Evolutionary conservation across 352 stramenopile species (phyloP).

Genomic region (Pythium aphanidermatum): DNA sequence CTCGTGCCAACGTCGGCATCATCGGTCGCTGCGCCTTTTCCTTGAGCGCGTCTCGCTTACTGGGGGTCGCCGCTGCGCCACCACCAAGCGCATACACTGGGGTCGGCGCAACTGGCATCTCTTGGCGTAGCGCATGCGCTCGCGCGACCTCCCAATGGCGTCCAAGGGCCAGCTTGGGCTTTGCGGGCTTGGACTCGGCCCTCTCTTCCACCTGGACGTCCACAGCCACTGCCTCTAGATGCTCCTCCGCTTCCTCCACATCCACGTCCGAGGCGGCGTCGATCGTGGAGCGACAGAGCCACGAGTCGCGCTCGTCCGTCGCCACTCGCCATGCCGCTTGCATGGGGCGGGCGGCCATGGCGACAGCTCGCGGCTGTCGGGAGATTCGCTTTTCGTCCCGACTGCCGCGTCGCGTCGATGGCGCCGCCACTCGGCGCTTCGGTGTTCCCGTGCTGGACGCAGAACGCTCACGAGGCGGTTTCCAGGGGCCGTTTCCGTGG

Average conservation of each 20-base stretch:
- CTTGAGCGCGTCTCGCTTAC: not conserved
- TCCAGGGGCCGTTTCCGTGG: too few relatives aligned
- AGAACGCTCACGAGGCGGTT: too few relatives aligned
- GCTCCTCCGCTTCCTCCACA: slow-evolving; percentile 22
- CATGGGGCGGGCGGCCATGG: not conserved
- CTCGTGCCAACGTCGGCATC: not conserved
- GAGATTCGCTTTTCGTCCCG: not conserved
- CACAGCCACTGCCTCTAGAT: slow-evolving; percentile 15
- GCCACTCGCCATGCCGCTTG: not conserved
- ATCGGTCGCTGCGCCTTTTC: slow-evolving; percentile 3
- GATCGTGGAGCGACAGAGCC: slow-evolving; percentile 53
- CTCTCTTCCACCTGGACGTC: not conserved
- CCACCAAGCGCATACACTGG: not conserved
- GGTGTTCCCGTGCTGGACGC: too few relatives aligned
- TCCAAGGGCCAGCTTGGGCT: slow-evolving; percentile 11
- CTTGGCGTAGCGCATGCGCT: slow-evolving; percentile 6
- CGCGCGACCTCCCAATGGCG: slow-evolving; percentile 10
- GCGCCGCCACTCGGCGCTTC: too few relatives aligned
- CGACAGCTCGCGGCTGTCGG: not conserved
- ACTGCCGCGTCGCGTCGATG: too few relatives aligned
- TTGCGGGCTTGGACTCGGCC: not conserved
- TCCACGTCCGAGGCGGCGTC: slow-evolving; percentile 25
- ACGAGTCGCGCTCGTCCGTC: slow-evolving; percentile 27
- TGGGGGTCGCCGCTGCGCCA: not conserved
- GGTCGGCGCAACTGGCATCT: slow-evolving; percentile 4